Evolutionary conservation across 2,329 filamentous ascomycete species (phyloP).

Genomic region (Pseudopyricularia javanii): DNA sequence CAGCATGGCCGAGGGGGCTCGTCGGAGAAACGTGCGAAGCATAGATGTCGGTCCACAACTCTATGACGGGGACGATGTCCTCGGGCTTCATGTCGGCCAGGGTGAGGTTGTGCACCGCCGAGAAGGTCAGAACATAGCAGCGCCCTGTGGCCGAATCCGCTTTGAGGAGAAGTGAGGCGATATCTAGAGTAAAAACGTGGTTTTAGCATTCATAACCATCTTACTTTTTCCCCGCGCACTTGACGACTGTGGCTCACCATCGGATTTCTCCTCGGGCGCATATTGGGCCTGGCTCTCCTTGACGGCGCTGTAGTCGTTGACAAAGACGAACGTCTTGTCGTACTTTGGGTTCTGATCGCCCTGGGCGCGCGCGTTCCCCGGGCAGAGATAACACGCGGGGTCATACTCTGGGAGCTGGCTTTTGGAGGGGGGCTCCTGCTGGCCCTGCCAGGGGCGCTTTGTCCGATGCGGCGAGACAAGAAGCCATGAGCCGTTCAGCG

Average conservation of each 20-base stretch:
- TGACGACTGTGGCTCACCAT: slow-evolving; percentile 14
- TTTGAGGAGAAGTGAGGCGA: slow-evolving; percentile 64
- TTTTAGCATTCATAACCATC: background rate
- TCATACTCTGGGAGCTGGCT: slow-evolving; percentile 70
- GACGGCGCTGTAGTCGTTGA: slow-evolving; percentile 95
- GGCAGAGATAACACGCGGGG: slow-evolving; percentile 84
- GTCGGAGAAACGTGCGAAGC: slow-evolving; percentile 63
- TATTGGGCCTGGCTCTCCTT: slow-evolving; percentile 88
- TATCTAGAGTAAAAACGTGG: slow-evolving; percentile 30
- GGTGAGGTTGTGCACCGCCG: slow-evolving; percentile 78
- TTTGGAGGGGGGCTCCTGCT: slow-evolving; percentile 61
- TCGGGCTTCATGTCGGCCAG: slow-evolving; percentile 73
- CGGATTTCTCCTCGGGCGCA: slow-evolving; percentile 23
- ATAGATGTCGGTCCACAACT: slow-evolving; percentile 90
- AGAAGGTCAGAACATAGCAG: slow-evolving; percentile 96
- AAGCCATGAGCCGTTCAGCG: slow-evolving; percentile 79
- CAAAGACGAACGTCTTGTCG: slow-evolving; percentile 78
- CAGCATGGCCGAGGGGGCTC: slow-evolving; percentile 45
- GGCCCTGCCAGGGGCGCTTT: slow-evolving; percentile 95
- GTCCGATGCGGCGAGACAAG: slow-evolving; percentile 93
- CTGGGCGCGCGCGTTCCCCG: slow-evolving; percentile 76
- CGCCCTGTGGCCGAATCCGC: slow-evolving; percentile 84
- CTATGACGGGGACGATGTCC: slow-evolving; percentile 71
- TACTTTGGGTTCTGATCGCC: slow-evolving; percentile 83
- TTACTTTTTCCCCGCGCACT: too few species aligned